phyloP scores from a whole-genome alignment of 176 grass and related monocot genomes.

The Pontederia paniculata region DNA sequence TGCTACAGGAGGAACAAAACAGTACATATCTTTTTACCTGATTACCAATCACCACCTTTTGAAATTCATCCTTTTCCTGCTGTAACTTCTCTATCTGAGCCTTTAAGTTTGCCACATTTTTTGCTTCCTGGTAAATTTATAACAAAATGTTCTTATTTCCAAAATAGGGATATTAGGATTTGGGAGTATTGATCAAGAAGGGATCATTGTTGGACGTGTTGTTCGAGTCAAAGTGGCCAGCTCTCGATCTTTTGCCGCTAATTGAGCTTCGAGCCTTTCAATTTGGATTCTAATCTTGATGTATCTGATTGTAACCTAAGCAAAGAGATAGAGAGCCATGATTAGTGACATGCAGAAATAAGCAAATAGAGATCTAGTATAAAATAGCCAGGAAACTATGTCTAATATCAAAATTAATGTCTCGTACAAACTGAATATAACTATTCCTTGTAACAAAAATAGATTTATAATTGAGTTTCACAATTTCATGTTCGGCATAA shows the following conservation, averaged over 20 bases:
- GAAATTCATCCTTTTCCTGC: constrained; percentile 95
- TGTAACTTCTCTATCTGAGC: constrained; percentile 92
- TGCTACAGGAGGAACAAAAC: neutral
- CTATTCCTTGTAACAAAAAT: too few species aligned
- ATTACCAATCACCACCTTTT: constrained; percentile 99
- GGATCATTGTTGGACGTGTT: constrained; percentile 24
- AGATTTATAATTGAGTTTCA: too few species aligned
- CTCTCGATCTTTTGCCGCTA: constrained; percentile 88
- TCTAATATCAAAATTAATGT: too few species aligned
- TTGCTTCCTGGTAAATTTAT: constrained; percentile 55
- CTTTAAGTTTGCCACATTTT: constrained; percentile 72
- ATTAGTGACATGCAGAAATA: neutral
- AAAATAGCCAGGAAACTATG: too few species aligned
- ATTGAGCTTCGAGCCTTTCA: constrained; percentile 94
- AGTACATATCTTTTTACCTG: constrained; percentile 45
- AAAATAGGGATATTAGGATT: neutral
- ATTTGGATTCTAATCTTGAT: constrained; percentile 91
- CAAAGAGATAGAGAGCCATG: constrained; percentile 18
- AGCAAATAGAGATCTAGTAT: neutral
- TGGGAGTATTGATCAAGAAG: constrained; percentile 7
- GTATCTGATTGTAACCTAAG: constrained; percentile 84
- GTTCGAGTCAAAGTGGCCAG: constrained; percentile 80
- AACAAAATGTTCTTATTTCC: neutral
- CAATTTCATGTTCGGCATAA: too few species aligned
- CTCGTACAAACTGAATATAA: too few species aligned